Conservation (phyloP, 2,329 filamentous ascomycete species). For the Colletotrichum sp. region DNA sequence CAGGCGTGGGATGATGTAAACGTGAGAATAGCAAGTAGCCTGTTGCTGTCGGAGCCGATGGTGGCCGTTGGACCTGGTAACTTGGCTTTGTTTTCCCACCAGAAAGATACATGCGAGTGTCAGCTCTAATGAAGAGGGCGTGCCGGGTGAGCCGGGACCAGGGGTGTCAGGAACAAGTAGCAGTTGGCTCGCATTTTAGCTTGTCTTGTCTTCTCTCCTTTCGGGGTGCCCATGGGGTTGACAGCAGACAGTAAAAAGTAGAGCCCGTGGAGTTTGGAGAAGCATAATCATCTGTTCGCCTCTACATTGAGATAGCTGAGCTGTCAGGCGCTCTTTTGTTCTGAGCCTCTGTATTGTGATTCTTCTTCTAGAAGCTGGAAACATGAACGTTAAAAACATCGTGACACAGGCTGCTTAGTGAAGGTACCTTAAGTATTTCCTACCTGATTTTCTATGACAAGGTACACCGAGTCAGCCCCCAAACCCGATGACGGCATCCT, state of each 20-base stretch:
- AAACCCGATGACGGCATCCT: neutral
- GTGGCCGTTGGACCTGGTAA: neutral
- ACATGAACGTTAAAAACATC: neutral
- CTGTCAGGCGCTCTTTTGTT: neutral
- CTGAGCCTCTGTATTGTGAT: neutral
- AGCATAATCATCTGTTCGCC: neutral
- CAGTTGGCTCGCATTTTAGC: neutral
- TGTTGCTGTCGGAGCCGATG: neutral
- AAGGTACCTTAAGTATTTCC: neutral
- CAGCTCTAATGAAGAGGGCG: neutral
- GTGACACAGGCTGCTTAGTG: neutral
- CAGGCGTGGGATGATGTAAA: conserved; percentile 16
- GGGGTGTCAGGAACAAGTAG: neutral
- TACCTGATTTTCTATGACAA: neutral
- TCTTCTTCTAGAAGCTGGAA: neutral
- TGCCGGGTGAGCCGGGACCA: neutral
- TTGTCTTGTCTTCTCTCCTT: neutral
- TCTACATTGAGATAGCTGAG: neutral
- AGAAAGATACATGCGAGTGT: neutral
- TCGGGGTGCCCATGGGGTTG: neutral
- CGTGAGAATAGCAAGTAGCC: neutral
- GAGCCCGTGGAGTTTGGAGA: neutral
- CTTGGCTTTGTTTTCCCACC: neutral
- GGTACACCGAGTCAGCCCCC: neutral
- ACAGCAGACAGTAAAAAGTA: neutral